Evolutionary conservation across 2,329 filamentous ascomycete species (phyloP).

Genomic region (Monilinia laxa): DNA sequence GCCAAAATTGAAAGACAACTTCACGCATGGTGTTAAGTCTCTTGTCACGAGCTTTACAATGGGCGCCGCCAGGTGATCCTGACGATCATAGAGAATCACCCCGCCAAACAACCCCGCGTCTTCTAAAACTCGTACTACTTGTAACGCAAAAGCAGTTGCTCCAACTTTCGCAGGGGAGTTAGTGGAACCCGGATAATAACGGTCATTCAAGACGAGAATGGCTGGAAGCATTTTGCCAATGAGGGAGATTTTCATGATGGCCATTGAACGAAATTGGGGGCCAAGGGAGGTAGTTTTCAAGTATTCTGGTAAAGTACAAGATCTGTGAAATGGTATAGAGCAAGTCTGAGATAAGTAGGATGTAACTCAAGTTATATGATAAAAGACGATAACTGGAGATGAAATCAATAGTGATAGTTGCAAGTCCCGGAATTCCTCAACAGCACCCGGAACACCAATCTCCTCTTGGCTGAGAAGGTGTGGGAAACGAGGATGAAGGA

Average conservation of each 20-base stretch:
- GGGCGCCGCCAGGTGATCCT: constrained; percentile 21
- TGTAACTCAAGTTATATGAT: constrained; percentile 19
- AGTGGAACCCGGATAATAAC: constrained; percentile 25
- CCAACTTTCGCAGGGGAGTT: constrained; percentile 25
- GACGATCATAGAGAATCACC: constrained; percentile 26
- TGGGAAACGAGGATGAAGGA: background rate
- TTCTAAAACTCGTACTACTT: constrained; percentile 23
- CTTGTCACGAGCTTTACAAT: constrained; percentile 20
- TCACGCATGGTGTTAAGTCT: constrained; percentile 23
- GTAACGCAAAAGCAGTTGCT: constrained; percentile 26
- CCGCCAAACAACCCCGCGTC: constrained; percentile 26
- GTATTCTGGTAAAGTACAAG: constrained; percentile 7
- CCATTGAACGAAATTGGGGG: constrained; percentile 9
- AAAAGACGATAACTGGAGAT: constrained; percentile 6
- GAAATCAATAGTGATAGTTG: constrained; percentile 4
- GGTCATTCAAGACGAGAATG: constrained; percentile 25
- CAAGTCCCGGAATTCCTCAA: background rate
- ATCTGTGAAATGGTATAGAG: constrained; percentile 7
- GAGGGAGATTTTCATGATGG: constrained; percentile 4
- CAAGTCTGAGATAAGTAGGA: constrained; percentile 6
- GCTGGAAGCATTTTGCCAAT: constrained; percentile 25
- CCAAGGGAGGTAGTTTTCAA: constrained; percentile 19
- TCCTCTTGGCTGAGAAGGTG: background rate
- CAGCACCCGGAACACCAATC: background rate
- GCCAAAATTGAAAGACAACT: constrained; percentile 25